Conservation (phyloP, 2,329 filamentous ascomycete genomes). For the Sodiomyces alkalinus region DNA sequence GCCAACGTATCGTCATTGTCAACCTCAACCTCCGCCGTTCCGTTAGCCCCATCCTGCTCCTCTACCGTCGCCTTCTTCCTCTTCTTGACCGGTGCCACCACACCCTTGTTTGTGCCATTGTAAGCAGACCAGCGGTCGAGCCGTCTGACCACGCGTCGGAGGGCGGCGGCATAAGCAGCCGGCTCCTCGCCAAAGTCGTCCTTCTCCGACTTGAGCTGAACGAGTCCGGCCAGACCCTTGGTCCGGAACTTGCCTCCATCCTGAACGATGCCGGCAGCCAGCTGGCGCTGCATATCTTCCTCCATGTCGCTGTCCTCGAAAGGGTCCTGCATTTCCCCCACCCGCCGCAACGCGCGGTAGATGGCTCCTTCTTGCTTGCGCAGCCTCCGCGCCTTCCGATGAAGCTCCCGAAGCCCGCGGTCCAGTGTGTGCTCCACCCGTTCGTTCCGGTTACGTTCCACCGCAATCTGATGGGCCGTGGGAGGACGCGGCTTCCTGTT, state of each 20-base stretch:
- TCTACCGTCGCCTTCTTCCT: conserved; percentile 22
- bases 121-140: conserved; percentile 55
- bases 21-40: conserved; percentile 4
- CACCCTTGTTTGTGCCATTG: conserved; percentile 26
- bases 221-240: conserved; percentile 47
- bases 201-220: conserved; percentile 42
- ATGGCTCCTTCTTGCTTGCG: conserved; percentile 52
- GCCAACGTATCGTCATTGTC: conserved; percentile 11
- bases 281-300: conserved; percentile 20
- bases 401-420: conserved; percentile 51
- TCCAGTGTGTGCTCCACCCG: conserved; percentile 73
- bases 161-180: conserved; percentile 47
- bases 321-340: conserved; percentile 37
- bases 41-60: conserved; percentile 13
- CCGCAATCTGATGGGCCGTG: conserved; percentile 68
- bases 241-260: conserved; percentile 31
- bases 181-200: conserved; percentile 70
- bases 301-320: conserved; percentile 52
- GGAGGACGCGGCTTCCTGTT: conserved; percentile 55
- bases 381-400: conserved; percentile 45
- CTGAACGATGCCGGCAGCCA: conserved; percentile 12
- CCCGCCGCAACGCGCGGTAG: conserved; percentile 48
- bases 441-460: conserved; percentile 63
- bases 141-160: conserved; percentile 48
- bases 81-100: conserved; percentile 31